Evolutionary conservation across 192 early-diverging fungal species (phyloP).

Genomic region (Podila epicladia): DNA sequence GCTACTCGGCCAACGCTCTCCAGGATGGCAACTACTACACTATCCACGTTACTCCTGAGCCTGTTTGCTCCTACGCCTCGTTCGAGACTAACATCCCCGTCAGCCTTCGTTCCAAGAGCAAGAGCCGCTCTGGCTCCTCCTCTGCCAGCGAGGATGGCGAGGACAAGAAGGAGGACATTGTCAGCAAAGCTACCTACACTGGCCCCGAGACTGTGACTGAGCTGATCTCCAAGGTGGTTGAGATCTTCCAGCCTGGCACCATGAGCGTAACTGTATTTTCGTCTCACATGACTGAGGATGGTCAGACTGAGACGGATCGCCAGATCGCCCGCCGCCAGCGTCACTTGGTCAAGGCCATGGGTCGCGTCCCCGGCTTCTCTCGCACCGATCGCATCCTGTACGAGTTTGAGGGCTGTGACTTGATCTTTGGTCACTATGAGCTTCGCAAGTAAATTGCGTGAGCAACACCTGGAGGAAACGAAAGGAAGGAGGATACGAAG

Average conservation of each 20-base stretch:
- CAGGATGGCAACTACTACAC: conserved; percentile 89
- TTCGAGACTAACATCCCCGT: conserved; percentile 95
- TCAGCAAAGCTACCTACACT: conserved; percentile 84
- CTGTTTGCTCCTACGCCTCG: conserved; percentile 98
- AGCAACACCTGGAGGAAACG: background rate
- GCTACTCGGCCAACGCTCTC: conserved; percentile 94
- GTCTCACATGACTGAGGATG: conserved; percentile 54
- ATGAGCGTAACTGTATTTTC: conserved; percentile 81
- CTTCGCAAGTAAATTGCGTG: background rate
- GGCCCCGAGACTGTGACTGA: conserved; percentile 78
- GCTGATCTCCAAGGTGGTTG: conserved; percentile 71
- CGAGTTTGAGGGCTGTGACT: conserved; percentile 83
- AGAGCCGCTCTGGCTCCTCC: background rate
- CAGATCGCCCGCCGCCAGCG: conserved; percentile 50
- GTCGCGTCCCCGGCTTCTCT: conserved; percentile 68
- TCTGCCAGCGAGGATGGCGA: conserved; percentile 43
- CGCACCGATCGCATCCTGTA: conserved; percentile 78
- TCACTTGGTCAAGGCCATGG: conserved; percentile 56
- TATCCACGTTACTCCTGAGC: conserved; percentile 98
- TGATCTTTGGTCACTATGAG: conserved; percentile 78
- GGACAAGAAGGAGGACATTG: conserved; percentile 66
- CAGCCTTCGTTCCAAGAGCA: conserved; percentile 54
- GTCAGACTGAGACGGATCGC: conserved; percentile 43
- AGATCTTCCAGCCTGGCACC: conserved; percentile 85
- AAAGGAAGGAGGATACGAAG: background rate